Conservation (phyloP, 129 eudicot species). For the Scalesia atractyloides region DNA sequence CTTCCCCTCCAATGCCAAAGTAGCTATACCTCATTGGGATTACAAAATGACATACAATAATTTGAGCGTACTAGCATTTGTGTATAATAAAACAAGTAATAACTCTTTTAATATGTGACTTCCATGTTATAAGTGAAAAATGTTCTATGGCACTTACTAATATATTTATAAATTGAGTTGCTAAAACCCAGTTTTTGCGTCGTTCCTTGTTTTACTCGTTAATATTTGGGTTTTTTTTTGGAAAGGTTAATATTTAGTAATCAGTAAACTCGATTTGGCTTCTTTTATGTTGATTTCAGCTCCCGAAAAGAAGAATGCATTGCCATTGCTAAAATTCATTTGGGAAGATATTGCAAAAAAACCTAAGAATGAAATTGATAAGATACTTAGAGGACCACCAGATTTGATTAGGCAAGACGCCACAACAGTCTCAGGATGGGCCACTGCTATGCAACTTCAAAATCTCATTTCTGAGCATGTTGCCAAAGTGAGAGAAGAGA, state of each 20-base stretch:
- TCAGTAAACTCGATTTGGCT: too few species aligned
- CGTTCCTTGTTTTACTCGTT: too few species aligned
- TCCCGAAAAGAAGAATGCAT: slow-evolving; percentile 2
- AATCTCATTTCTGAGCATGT: slow-evolving; percentile 14
- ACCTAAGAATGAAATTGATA: slow-evolving; percentile 5
- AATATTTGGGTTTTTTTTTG: too few species aligned
- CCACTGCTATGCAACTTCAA: slow-evolving; percentile 1
- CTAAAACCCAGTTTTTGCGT: neutral
- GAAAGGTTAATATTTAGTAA: too few species aligned
- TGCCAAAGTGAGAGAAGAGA: slow-evolving; percentile 6
- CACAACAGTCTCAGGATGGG: neutral
- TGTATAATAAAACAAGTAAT: too few species aligned
- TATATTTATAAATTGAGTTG: neutral
- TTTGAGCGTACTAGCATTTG: too few species aligned
- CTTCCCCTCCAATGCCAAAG: too few species aligned
- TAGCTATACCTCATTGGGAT: too few species aligned
- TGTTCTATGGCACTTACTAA: too few species aligned
- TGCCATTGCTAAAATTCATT: slow-evolving; percentile 11
- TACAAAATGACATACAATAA: too few species aligned
- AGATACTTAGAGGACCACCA: slow-evolving; percentile 12
- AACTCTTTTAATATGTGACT: too few species aligned
- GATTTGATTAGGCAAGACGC: neutral
- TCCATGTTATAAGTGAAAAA: too few species aligned
- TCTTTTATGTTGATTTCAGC: neutral
- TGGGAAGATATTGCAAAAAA: slow-evolving; percentile 19